Base-by-base conservation (phyloP, 2,329 filamentous ascomycete genomes). In the Penicillium italicum region DNA sequence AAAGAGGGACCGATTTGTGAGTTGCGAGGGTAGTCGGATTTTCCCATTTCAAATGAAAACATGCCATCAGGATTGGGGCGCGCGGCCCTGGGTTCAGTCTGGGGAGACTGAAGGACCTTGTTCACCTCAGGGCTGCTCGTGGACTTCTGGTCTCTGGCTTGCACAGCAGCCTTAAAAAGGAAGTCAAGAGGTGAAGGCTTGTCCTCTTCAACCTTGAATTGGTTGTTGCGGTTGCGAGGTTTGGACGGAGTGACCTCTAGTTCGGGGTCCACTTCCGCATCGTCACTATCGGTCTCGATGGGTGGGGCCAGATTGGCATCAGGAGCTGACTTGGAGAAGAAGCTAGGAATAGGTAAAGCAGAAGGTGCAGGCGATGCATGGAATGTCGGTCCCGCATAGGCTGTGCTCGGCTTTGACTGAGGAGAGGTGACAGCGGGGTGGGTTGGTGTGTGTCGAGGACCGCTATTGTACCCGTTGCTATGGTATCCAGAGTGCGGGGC, bases 361-460 rank as follows among this genome's bases (percentile, higher is more conserved):
- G 91, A 95, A 0, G 94, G 89, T 1, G 92, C 93, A 20, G 94
- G 94, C 9, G 94, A 97, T 38, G 91, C 90, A 73, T 97, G 92
- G 72, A 97, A 99, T 5, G 91, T 95, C 33, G 93, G 89, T 14
- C 93, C 94, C 37, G 94, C 94, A 75, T 96, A 99, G 43, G 73
- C 72, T 12, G 72, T 62, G 46, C 69, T 72, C 47, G 74, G 70
- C 47, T 72, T 74, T 40, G 66, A 34, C 12, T 75, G 75, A 46
- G 74, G 72, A 43, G 80, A 74, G 67, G 80, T 81, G 61, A 74
- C 44, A 64, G 68, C 61, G 68, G 73, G 53, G 67, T 66, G 10
- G 69, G 70, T 56, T 72, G 67, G 24, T 67, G 60, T 50, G 33
- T 64, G 44, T 24, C 63, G 60, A 16, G 62, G 51, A 57, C 60